Percentiles rank a stretch among this genome's conserved stretches.
Evolutionary conservation across 2,329 filamentous ascomycete species (phyloP).

Genomic region (Albophoma yamanashiensis): DNA sequence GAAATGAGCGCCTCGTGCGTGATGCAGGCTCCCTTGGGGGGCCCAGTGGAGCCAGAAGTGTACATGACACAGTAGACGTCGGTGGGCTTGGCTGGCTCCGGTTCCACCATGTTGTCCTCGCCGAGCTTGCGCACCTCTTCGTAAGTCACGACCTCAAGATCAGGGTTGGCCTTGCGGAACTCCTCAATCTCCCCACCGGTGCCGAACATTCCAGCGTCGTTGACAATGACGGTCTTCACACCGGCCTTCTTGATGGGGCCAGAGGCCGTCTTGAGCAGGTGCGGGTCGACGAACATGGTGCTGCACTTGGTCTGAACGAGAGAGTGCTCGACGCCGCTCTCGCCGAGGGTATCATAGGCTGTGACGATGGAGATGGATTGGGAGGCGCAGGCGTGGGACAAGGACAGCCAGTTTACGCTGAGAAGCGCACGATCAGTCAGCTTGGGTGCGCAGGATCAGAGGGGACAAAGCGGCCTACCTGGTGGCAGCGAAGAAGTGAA

Average conservation of each 20-base stretch:
- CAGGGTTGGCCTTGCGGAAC: constrained; percentile 45
- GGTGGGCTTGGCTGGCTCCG: constrained; percentile 59
- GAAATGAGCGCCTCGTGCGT: constrained; percentile 73
- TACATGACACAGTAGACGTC: constrained; percentile 80
- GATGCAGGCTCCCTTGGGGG: constrained; percentile 80
- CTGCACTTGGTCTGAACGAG: constrained; percentile 70
- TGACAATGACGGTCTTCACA: constrained; percentile 53
- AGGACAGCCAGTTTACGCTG: constrained; percentile 73
- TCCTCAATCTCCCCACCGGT: constrained; percentile 39
- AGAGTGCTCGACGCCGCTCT: constrained; percentile 76
- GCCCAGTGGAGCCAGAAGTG: constrained; percentile 82
- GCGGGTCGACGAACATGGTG: constrained; percentile 80
- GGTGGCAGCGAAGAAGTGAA: constrained; percentile 80
- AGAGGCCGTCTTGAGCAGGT: constrained; percentile 53
- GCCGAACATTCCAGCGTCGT: constrained; percentile 43
- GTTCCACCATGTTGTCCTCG: constrained; percentile 58
- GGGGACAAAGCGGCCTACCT: constrained; percentile 36
- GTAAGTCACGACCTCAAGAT: constrained; percentile 42
- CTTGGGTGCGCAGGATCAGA: not conserved
- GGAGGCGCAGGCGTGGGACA: constrained; percentile 66
- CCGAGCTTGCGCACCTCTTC: constrained; percentile 46
- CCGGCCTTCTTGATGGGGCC: constrained; percentile 45
- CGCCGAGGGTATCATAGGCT: constrained; percentile 85
- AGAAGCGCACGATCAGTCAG: not conserved
- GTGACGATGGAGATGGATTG: constrained; percentile 90